Base-by-base conservation (phyloP, 495 filamentous ascomycete genomes). In the Penicillium salamii region DNA sequence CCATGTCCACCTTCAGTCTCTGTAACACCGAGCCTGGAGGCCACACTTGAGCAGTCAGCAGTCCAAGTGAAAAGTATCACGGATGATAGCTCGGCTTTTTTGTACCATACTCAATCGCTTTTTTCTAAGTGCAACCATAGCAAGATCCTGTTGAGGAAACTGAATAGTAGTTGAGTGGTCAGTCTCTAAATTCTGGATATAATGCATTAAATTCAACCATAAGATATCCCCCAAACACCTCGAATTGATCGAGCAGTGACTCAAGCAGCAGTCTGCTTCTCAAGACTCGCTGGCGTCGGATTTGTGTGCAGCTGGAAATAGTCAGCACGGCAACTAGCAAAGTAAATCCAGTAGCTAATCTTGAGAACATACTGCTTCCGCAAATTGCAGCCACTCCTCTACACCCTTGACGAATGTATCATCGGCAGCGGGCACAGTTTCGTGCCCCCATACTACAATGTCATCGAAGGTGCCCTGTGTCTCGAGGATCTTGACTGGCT, bases 381-480 rank as follows among this genome's bases (percentile, higher is more conserved):
- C 84, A 65, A 95, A 82, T 1, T 67, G 73, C 55, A 97, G 67
- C 92, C 91, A 97, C 67, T 97, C 92, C 62, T 87, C 82, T 51
- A 95, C 72, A 0, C 77, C 76, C 21, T 83, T 80, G 9, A 81
- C 84, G 61, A 89, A 91, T 1, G 75, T 61, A 62, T 89, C 86
- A 54, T 88, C 87, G 8, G 82, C 75, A 15, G 84, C 77, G 19
- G 87, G 86, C 35, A 80, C 54, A 42, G 78, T 75, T 49, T 90
- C 87, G 68, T 97, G 93, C 0, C 78, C 87, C 92, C 92, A 97
- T 18, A 96, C 77, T 12, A 90, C 66, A 35, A 96, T 60, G 17
- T 88, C 77, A 12, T 91, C 81, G 64, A 97, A 97, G n/a, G 75
- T 70, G 3, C 73, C 80, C 26, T 81, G 71, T 35, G 83, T 79